Base-by-base conservation (phyloP, 345 rosid genomes). In the Brassica juncea region DNA sequence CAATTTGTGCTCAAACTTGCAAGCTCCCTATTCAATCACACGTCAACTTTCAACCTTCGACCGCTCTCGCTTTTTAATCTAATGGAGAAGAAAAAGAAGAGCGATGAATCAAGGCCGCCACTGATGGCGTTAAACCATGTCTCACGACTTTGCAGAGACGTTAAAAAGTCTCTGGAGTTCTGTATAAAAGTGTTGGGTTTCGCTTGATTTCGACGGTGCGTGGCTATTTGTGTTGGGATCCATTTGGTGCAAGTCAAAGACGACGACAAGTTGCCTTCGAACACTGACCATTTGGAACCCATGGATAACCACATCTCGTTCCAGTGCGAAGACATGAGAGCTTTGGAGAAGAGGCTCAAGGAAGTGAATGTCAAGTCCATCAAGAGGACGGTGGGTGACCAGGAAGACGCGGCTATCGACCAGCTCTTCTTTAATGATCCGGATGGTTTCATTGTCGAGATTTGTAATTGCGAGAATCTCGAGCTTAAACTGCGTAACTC, bases 381-480 rank as follows among this genome's bases (percentile, higher is more conserved):
- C 34, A 89, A 88, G 84, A 85, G 91, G 57, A 83, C 85, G 0
- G 75, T 87, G 16, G 88, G 86, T 58, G 90, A 86, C 1, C 32
- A 81, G 19, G 66, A 72, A 42, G 85, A 74, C 0, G 85, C 85
- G 21, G 71, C 83, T 0, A 87, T 89, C 3, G 92, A 92, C 9
- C 94, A 89, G 84, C 73, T 86, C 12, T 89, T 93, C 63, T 91
- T 89, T 75, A 76, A 81, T n/a, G 91, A 92, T 6, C 90, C 94
- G 2, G 94, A 91, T 49, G 94, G 93, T 0, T 87, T 85, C 83
- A 88, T 89, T 94, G 84, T 93, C 16, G 97, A 93, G 85, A 89
- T 93, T 6, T 91, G 97, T 70, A 89, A 87, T 78, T 93, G 98
- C 10, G 92, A 93, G 86, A 89, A 93, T 83, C 82, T 93, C 0